These are phyloP conservation scores for Ophiostoma montium DNA, from an alignment of 2,329 filamentous ascomycete genomes.

Conservation along the genomic window DNA sequence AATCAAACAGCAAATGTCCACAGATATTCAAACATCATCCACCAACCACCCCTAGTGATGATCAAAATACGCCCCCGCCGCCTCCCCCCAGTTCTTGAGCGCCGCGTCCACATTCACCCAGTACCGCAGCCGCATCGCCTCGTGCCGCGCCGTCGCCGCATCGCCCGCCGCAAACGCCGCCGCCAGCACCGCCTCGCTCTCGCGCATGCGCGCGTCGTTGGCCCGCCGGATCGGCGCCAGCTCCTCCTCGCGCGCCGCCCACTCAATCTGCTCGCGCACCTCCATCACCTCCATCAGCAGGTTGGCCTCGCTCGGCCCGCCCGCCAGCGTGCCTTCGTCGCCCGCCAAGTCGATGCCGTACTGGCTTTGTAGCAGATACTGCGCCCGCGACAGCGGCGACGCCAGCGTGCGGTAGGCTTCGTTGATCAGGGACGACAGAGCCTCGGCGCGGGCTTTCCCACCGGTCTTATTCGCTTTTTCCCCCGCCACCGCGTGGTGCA, in stretches of 20 bases:
- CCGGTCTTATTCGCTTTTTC: constrained; percentile 8
- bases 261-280: constrained; percentile 60
- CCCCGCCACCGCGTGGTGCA: constrained; percentile 27
- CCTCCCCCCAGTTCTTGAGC: constrained; percentile 64
- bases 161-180: constrained; percentile 46
- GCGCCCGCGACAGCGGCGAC: constrained; percentile 67
- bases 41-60: not conserved
- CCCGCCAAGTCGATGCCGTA: constrained; percentile 63
- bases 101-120: constrained; percentile 81
- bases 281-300: constrained; percentile 72
- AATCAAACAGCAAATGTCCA: not conserved
- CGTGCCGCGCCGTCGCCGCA: constrained; percentile 51
- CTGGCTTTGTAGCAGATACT: constrained; percentile 62
- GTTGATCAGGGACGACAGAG: constrained; percentile 72
- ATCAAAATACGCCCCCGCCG: constrained; percentile 37
- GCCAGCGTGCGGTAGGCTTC: constrained; percentile 78
- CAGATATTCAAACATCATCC: not conserved
- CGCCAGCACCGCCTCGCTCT: constrained; percentile 49
- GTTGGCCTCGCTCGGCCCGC: constrained; percentile 24
- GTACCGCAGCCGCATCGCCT: constrained; percentile 70
- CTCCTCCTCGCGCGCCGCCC: constrained; percentile 52
- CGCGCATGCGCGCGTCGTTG: constrained; percentile 54
- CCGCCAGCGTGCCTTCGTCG: constrained; percentile 49
- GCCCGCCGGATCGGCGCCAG: constrained; percentile 41
- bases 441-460: constrained; percentile 51